Percentiles rank a stretch among this genome's conserved stretches.
phyloP scores from a whole-genome alignment of 768 basidiomycete genomes.

The Naganishia vishniacii region DNA sequence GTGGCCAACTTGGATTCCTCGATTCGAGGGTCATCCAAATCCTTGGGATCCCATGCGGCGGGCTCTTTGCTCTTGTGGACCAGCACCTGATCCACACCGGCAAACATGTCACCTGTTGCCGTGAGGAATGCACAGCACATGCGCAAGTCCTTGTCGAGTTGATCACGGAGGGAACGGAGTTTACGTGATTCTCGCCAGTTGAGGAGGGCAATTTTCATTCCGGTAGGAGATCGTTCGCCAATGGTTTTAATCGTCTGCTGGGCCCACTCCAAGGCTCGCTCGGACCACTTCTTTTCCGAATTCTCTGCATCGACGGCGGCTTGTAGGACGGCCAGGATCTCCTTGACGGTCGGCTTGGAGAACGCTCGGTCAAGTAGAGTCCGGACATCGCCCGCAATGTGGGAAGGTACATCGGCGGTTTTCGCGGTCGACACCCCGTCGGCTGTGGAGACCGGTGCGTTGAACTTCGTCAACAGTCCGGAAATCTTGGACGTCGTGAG shows the following conservation, averaged over 20 bases:
- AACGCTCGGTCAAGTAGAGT: conserved; percentile 79
- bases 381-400: conserved; percentile 58
- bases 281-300: conserved; percentile 49
- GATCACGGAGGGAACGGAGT: conserved; percentile 58
- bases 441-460: conserved; percentile 52
- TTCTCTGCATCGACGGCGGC: conserved; percentile 39
- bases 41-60: conserved; percentile 65
- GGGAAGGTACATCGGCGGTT: conserved; percentile 35
- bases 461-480: conserved; percentile 59
- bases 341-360: conserved; percentile 62
- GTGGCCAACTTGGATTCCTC: conserved; percentile 55
- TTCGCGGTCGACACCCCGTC: conserved; percentile 9
- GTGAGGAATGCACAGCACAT: conserved; percentile 83
- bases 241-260: conserved; percentile 61
- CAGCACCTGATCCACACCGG: conserved; percentile 70
- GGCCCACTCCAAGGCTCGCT: conserved; percentile 64
- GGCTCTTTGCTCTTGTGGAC: conserved; percentile 52
- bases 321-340: conserved; percentile 60
- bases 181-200: conserved; percentile 68
- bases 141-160: conserved; percentile 75
- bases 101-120: conserved; percentile 62
- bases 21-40: conserved; percentile 56
- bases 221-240: conserved; percentile 76
- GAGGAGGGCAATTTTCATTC: conserved; percentile 78
- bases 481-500: conserved; percentile 45